Evolutionary conservation across 257 asterid genomes (phyloP).

Genomic region (Coffea eugenioides): DNA sequence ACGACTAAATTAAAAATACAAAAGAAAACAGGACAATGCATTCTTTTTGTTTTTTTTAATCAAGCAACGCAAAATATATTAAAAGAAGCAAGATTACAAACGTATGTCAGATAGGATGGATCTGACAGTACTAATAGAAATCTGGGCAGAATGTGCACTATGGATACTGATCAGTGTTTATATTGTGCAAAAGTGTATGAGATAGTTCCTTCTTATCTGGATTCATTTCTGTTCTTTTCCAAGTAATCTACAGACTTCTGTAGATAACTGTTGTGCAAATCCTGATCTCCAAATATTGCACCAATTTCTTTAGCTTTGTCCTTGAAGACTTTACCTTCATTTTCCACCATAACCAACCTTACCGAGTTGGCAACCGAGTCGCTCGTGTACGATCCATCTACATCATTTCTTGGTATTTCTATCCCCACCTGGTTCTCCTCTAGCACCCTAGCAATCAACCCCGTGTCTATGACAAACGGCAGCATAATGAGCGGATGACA

Average conservation of each 20-base stretch:
- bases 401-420: slow-evolving; percentile 12
- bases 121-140: no score
- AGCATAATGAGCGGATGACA: slow-evolving; percentile 9
- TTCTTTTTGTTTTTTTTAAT: no score
- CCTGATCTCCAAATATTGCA: slow-evolving; percentile 14
- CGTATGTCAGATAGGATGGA: no score
- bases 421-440: slow-evolving; percentile 9
- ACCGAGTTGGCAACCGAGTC: slow-evolving; percentile 19
- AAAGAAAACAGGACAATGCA: no score
- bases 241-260: slow-evolving; percentile 13
- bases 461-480: slow-evolving; percentile 11
- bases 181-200: no score
- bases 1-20: no score
- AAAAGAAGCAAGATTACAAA: no score
- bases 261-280: slow-evolving; percentile 12
- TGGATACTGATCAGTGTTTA: no score
- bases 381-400: slow-evolving; percentile 13
- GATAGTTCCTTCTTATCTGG: no score
- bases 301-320: slow-evolving; percentile 18
- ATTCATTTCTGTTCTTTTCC: background rate
- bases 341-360: slow-evolving; percentile 10
- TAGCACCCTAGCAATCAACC: slow-evolving; percentile 14
- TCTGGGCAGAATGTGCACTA: no score
- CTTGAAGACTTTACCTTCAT: slow-evolving; percentile 10
- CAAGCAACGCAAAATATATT: no score